A percentile compares a stretch with the other conserved stretches of the same genome.
These are phyloP conservation scores for Hemileccinum rubropunctum DNA, from an alignment of 768 basidiomycete genomes.

Conservation along the genomic window DNA sequence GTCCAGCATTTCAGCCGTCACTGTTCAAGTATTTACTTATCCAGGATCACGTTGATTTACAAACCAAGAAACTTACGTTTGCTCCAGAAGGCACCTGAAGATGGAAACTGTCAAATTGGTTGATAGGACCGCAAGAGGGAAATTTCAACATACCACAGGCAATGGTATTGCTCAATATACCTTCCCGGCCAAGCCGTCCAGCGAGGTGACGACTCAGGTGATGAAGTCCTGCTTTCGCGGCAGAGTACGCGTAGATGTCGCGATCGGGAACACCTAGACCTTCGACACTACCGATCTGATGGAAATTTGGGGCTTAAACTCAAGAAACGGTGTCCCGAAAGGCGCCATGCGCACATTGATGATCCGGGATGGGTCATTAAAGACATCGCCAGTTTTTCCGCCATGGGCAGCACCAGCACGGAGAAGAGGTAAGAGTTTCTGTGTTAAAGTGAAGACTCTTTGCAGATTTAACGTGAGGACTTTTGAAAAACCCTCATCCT, in stretches of 20 bases:
- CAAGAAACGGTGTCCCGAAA: background rate
- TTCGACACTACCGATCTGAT: slow-evolving; percentile 62
- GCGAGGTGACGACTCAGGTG: slow-evolving; percentile 60
- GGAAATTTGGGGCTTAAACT: background rate
- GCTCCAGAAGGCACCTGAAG: slow-evolving; percentile 39
- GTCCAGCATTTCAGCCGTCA: slow-evolving; percentile 54
- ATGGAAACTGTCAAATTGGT: background rate
- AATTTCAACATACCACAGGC: slow-evolving; percentile 47
- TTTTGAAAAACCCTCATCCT: slow-evolving; percentile 60
- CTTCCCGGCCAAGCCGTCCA: slow-evolving; percentile 51
- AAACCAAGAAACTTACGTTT: slow-evolving; percentile 32
- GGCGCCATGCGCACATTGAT: slow-evolving; percentile 54
- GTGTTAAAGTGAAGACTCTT: slow-evolving; percentile 62
- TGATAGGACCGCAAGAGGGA: background rate
- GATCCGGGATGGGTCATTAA: slow-evolving; percentile 51
- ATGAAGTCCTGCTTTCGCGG: slow-evolving; percentile 61
- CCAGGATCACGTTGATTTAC: background rate
- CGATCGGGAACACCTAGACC: slow-evolving; percentile 49
- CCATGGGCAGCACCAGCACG: slow-evolving; percentile 42
- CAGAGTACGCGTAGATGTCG: slow-evolving; percentile 65
- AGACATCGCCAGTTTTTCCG: slow-evolving; percentile 35
- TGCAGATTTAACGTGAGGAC: slow-evolving; percentile 61
- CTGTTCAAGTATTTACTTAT: slow-evolving; percentile 26
- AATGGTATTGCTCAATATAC: slow-evolving; percentile 61
- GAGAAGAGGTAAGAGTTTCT: slow-evolving; percentile 57